A percentile compares a stretch with the other conserved stretches of the same genome.
Conservation (phyloP, 2,329 filamentous ascomycete species). For the Aspergillus carbonarius region DNA sequence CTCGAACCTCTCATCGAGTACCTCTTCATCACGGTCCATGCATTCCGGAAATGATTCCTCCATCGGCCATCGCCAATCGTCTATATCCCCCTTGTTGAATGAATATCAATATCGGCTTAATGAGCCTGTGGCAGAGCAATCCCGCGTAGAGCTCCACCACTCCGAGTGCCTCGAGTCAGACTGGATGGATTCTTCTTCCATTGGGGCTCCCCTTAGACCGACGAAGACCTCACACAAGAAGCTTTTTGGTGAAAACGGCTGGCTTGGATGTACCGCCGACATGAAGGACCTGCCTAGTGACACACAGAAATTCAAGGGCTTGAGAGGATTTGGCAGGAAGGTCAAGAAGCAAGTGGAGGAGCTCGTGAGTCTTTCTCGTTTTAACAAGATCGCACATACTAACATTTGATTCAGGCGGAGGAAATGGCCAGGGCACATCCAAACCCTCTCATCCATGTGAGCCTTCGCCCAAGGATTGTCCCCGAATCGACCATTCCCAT, state of each 20-base stretch:
- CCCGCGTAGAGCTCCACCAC: constrained; percentile 10
- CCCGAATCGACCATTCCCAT: constrained; percentile 33
- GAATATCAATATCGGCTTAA: not conserved
- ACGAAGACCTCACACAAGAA: constrained; percentile 35
- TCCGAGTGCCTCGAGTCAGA: not conserved
- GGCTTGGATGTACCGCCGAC: constrained; percentile 38
- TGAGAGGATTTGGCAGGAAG: constrained; percentile 39
- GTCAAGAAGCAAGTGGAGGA: constrained; percentile 41
- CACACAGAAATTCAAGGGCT: constrained; percentile 29
- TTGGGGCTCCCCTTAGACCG: constrained; percentile 4
- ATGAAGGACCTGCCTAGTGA: constrained; percentile 27
- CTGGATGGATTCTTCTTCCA: not conserved
- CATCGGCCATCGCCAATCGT: constrained; percentile 11
- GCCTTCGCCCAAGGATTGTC: constrained; percentile 15
- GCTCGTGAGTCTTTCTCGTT: constrained; percentile 28
- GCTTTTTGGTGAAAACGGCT: constrained; percentile 44
- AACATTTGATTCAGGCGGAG: constrained; percentile 21
- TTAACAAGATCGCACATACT: not conserved
- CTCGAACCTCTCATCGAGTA: constrained; percentile 16
- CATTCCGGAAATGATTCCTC: constrained; percentile 8
- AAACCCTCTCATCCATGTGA: constrained; percentile 10
- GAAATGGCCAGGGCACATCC: constrained; percentile 26
- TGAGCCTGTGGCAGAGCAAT: not conserved
- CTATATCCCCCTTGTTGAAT: constrained; percentile 8
- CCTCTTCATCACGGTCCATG: constrained; percentile 19